Conservation (phyloP, 306 rosid species). For the Sicyos edulis region DNA sequence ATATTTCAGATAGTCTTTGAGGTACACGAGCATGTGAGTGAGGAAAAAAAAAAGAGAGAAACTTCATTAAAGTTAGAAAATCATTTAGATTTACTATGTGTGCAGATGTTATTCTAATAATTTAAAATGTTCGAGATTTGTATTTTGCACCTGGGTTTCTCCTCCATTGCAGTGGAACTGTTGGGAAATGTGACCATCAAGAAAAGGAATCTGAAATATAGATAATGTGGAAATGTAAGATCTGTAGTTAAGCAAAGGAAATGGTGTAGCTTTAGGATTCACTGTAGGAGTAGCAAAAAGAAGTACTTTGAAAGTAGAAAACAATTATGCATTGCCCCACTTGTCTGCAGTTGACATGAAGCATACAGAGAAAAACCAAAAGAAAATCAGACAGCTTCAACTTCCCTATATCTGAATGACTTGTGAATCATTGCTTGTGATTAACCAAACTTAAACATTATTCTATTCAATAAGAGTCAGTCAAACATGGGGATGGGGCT, state of each 20-base stretch:
- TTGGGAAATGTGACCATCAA: slow-evolving; percentile 12
- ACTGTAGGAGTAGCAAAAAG: slow-evolving; percentile 12
- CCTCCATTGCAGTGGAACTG: slow-evolving; percentile 19
- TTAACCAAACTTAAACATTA: background rate
- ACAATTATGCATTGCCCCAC: slow-evolving; percentile 20
- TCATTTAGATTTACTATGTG: slow-evolving; percentile 25
- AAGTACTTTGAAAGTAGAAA: slow-evolving; percentile 15
- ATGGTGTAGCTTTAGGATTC: slow-evolving; percentile 14
- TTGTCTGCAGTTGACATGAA: slow-evolving; percentile 21
- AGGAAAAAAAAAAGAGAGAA: background rate
- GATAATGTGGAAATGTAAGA: slow-evolving; percentile 18
- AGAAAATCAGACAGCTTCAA: slow-evolving; percentile 14
- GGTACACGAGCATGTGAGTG: slow-evolving; percentile 22
- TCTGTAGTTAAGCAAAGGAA: slow-evolving; percentile 14
- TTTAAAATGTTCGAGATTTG: slow-evolving; percentile 16
- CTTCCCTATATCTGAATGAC: slow-evolving; percentile 14
- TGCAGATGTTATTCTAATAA: slow-evolving; percentile 20
- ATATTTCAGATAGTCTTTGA: slow-evolving; percentile 3
- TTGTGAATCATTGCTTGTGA: slow-evolving; percentile 13
- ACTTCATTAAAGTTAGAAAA: background rate
- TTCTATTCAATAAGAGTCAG: slow-evolving; percentile 7
- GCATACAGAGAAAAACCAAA: slow-evolving; percentile 17
- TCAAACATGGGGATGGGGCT: slow-evolving; percentile 5
- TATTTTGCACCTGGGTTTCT: slow-evolving; percentile 20
- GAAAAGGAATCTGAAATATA: slow-evolving; percentile 25